phyloP scores from a whole-genome alignment of 768 basidiomycete genomes.

The Kwoniella europaea region DNA sequence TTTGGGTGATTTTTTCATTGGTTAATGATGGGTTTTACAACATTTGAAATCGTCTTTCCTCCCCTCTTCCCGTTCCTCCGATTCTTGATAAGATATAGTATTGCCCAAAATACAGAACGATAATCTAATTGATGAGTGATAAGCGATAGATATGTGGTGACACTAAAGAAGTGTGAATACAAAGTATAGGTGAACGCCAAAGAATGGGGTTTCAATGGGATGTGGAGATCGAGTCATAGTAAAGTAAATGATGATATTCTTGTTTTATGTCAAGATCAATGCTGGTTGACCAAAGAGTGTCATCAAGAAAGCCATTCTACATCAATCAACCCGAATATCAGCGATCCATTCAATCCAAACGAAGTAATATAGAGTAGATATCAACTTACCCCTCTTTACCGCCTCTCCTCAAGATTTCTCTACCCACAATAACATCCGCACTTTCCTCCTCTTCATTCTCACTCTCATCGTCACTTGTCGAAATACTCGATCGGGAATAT shows the following conservation, averaged over 20 bases:
- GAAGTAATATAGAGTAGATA: neutral
- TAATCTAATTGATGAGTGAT: neutral
- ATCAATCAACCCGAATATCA: neutral
- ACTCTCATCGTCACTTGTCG: constrained; percentile 23
- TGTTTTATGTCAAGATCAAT: constrained; percentile 47
- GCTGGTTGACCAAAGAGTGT: constrained; percentile 55
- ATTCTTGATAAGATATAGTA: too few relatives aligned
- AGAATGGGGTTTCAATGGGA: too few relatives aligned
- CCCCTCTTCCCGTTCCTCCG: neutral
- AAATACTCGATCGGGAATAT: constrained; percentile 30
- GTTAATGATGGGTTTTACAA: neutral
- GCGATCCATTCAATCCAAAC: neutral
- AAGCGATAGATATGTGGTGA: neutral
- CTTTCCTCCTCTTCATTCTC: constrained; percentile 50
- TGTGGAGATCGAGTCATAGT: too few relatives aligned
- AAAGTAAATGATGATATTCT: too few relatives aligned
- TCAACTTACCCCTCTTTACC: constrained; percentile 53
- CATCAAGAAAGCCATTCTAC: constrained; percentile 51
- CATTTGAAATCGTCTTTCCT: neutral
- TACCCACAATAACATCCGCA: constrained; percentile 46
- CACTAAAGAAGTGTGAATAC: constrained; percentile 2
- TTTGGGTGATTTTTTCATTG: too few relatives aligned
- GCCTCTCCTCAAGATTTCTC: constrained; percentile 43
- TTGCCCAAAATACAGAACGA: neutral
- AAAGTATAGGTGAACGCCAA: neutral